A percentile compares a stretch with the other conserved stretches of the same genome.
Evolutionary conservation across 352 stramenopile species (phyloP).

Genomic region (Phytopythium oedochilum): DNA sequence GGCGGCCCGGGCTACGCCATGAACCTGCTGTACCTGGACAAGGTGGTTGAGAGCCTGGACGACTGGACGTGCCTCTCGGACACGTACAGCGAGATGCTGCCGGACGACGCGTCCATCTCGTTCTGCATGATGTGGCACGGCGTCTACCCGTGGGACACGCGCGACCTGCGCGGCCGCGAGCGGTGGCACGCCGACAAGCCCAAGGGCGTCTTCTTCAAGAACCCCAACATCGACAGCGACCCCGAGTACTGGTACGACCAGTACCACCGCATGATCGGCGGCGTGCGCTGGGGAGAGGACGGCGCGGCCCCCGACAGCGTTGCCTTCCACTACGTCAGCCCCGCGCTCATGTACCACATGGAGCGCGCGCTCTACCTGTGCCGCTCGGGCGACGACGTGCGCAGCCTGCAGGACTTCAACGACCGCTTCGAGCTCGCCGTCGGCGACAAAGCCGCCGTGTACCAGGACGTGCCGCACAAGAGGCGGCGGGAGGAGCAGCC

Average conservation of each 20-base stretch:
- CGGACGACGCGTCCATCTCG: slow-evolving; percentile 74
- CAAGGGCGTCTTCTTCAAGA: slow-evolving; percentile 58
- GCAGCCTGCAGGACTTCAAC: slow-evolving; percentile 47
- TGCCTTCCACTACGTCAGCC: slow-evolving; percentile 75
- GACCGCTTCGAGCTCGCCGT: slow-evolving; percentile 44
- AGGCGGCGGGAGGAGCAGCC: not conserved
- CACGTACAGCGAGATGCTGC: slow-evolving; percentile 61
- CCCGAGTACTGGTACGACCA: slow-evolving; percentile 65
- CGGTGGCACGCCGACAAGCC: slow-evolving; percentile 74
- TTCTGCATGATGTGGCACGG: slow-evolving; percentile 86
- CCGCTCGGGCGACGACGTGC: slow-evolving; percentile 40
- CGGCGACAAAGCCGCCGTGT: slow-evolving; percentile 38
- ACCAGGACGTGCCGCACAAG: slow-evolving; percentile 24
- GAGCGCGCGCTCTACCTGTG: slow-evolving; percentile 71
- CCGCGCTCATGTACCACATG: slow-evolving; percentile 73
- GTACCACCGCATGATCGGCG: slow-evolving; percentile 69
- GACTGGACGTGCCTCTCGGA: slow-evolving; percentile 64
- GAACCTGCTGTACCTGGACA: slow-evolving; percentile 73
- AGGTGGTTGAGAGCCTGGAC: slow-evolving; percentile 50
- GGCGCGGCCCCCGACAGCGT: slow-evolving; percentile 59
- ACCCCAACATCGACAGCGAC: slow-evolving; percentile 32
- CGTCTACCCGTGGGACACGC: slow-evolving; percentile 68
- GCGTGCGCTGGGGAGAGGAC: slow-evolving; percentile 43
- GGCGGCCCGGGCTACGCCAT: slow-evolving; percentile 72
- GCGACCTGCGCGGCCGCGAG: slow-evolving; percentile 60